phyloP scores from a whole-genome alignment of 345 rosid species.

The Eucalyptus microcorys region DNA sequence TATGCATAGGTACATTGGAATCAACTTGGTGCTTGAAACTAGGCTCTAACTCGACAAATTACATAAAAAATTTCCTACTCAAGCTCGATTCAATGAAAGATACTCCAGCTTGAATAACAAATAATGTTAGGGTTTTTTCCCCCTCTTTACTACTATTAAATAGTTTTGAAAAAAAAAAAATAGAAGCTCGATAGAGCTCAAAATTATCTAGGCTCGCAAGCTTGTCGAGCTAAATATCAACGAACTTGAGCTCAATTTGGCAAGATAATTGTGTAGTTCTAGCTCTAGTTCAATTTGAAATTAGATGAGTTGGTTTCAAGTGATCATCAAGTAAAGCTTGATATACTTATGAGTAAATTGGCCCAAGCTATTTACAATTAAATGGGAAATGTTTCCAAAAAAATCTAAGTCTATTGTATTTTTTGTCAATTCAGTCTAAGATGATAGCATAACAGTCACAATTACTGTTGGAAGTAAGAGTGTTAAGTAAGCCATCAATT shows the following conservation, averaged over 20 bases:
- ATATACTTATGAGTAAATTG: background rate
- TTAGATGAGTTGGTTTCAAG: background rate
- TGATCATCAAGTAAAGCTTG: background rate
- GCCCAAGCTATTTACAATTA: background rate
- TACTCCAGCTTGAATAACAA: background rate
- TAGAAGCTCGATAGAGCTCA: background rate
- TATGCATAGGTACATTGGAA: background rate
- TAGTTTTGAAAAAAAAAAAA: background rate
- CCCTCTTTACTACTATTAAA: rapidly evolving
- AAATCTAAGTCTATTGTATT: too few relatives aligned
- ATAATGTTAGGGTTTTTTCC: background rate
- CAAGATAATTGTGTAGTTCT: background rate
- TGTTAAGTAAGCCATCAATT: too few relatives aligned
- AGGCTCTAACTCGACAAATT: background rate
- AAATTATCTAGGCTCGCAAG: background rate
- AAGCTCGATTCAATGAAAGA: background rate
- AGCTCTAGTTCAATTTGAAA: background rate
- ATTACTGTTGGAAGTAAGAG: too few relatives aligned
- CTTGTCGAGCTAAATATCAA: background rate
- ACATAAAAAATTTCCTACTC: background rate
- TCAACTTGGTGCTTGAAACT: background rate
- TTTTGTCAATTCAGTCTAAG: background rate
- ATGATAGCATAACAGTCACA: too few relatives aligned
- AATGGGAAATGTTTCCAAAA: too few relatives aligned
- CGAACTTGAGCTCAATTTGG: background rate